Percentiles rank a stretch among this genome's conserved stretches.
phyloP scores from a whole-genome alignment of 2,329 filamentous ascomycete species.

The Ambrosiella beaveri region DNA sequence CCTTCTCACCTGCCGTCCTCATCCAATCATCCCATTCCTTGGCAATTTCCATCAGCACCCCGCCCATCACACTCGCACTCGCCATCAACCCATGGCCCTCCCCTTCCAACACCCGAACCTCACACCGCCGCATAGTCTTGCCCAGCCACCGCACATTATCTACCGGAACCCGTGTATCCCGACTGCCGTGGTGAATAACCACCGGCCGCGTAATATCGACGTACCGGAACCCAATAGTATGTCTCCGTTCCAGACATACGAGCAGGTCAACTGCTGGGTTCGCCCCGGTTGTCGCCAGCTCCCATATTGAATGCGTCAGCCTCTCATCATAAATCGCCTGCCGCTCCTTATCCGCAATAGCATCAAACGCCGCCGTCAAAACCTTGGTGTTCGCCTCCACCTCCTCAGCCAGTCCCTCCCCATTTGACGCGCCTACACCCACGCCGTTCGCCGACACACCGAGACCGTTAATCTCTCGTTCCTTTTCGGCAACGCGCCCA shows the following conservation, averaged over 20 bases:
- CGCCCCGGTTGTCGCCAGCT: constrained; percentile 72
- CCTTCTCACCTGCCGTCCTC: constrained; percentile 31
- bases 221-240: constrained; percentile 89
- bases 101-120: constrained; percentile 75
- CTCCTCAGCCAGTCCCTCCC: not conserved
- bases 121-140: constrained; percentile 82
- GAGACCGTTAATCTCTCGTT: not conserved
- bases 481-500: not conserved
- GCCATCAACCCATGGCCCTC: constrained; percentile 96
- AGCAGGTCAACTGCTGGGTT: constrained; percentile 89
- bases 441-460: not conserved
- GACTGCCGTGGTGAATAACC: constrained; percentile 83
- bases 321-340: constrained; percentile 64
- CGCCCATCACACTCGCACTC: constrained; percentile 79
- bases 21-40: constrained; percentile 87
- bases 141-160: constrained; percentile 93
- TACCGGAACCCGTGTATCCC: constrained; percentile 79
- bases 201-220: constrained; percentile 86
- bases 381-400: constrained; percentile 20
- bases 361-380: constrained; percentile 38
- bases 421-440: no score
- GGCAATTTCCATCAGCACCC: constrained; percentile 84
- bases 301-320: constrained; percentile 87
- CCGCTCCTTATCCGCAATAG: constrained; percentile 51
- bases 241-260: constrained; percentile 77